phyloP scores from a whole-genome alignment of 495 filamentous ascomycete species.

The Penicillium angulare region DNA sequence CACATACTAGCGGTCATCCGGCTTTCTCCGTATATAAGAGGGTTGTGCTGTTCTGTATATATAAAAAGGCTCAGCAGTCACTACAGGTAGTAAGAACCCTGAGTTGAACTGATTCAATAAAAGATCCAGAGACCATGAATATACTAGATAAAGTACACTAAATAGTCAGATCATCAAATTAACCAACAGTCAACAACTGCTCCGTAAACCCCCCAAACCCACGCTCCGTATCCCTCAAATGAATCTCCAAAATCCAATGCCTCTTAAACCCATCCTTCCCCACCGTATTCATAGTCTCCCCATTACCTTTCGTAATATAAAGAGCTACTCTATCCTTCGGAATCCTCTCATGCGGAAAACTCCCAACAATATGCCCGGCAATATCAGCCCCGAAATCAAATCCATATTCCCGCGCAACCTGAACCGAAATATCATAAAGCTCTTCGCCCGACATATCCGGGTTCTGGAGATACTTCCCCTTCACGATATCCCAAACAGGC shows the following conservation, averaged over 20 bases:
- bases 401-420: conserved; percentile 25
- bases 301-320: conserved; percentile 44
- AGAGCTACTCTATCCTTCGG: conserved; percentile 40
- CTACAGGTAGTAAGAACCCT: no score
- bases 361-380: conserved; percentile 45
- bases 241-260: conserved; percentile 54
- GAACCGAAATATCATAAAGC: conserved; percentile 38
- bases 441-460: conserved; percentile 44
- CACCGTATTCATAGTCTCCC: conserved; percentile 30
- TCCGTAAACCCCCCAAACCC: conserved; percentile 43
- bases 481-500: conserved; percentile 41
- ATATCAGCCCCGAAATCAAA: conserved; percentile 43
- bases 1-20: no score
- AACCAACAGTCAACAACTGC: conserved; percentile 42
- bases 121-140: no score
- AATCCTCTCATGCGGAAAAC: conserved; percentile 49
- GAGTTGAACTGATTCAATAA: no score
- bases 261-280: conserved; percentile 40
- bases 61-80: no score
- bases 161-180: not conserved
- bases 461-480: conserved; percentile 29
- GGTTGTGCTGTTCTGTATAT: no score
- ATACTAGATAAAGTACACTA: no score
- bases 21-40: no score
- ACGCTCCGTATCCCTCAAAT: conserved; percentile 40